Base-by-base conservation (phyloP, 768 basidiomycete genomes). In the Boletus barrowsii region DNA sequence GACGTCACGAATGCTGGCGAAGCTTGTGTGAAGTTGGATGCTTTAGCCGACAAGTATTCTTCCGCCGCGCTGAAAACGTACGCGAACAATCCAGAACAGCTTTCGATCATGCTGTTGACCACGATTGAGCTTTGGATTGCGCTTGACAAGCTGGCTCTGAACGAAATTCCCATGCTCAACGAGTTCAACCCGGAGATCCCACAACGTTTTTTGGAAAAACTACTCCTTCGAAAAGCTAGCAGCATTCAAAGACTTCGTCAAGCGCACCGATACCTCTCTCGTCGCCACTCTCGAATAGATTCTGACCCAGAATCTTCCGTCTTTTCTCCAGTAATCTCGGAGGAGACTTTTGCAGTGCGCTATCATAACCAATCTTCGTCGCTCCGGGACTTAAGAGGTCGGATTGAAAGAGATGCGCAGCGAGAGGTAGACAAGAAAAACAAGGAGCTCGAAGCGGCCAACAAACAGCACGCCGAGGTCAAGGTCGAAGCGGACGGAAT, bases 181-280 rank as follows among this genome's bases (percentile, higher is more conserved):
- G 62, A 74, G 4, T 82, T 78, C 51, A 74, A 76, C 8, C 79
- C 80, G 0, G 79, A 77, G 51, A 60, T 82, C 0, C 68, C 76
- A 1, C 13, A 51, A 6, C 42, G 42, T 2, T 58, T 79, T 18
- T 60, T 80, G n/a, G 66, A 78, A 17, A 54, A 68, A 0, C 68
- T 83, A n/a, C 60, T 83, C 5, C 65, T 83, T 6, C 70, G 67
- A 18, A 68, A 64, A 43, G 51, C 63, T 2, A 47, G 60, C 15
- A 56, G 56, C 10, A 47, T 79, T 22, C 51, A 49, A 14, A 64
- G 74, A 2, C 65, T 74, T n/a, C 26, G 29, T 1, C 53, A 72
- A 10, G 63, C 67, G 3, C 37, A 52, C 39, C 20, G 42, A 1
- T 72, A 81, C 51, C 51, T 81, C 5, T 51, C 52, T 4, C 9